Percentiles rank a stretch among this genome's conserved stretches.
Conservation (phyloP, 352 stramenopile species). For the Phytophthora pseudosyringae region DNA sequence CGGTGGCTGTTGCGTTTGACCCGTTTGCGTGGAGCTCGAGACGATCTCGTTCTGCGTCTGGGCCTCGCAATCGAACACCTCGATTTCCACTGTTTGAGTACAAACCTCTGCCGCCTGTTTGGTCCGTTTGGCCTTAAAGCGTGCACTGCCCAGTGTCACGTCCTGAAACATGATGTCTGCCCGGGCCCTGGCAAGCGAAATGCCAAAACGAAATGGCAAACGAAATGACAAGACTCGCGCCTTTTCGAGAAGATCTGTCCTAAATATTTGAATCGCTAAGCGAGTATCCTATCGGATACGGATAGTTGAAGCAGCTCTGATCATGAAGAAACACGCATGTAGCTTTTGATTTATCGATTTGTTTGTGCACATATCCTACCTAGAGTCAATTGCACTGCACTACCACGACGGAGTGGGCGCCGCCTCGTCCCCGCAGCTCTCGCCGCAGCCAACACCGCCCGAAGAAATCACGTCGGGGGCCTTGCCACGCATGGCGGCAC, state of each 20-base stretch:
- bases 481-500: constrained; percentile 80
- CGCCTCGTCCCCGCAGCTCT: constrained; percentile 26
- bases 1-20: constrained; percentile 36
- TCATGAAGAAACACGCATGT: constrained; percentile 9
- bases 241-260: not conserved
- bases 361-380: constrained; percentile 20
- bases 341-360: constrained; percentile 26
- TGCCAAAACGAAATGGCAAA: not conserved
- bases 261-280: too few species aligned
- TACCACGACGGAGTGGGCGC: constrained; percentile 41
- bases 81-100: constrained; percentile 42
- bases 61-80: constrained; percentile 42
- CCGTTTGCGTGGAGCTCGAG: constrained; percentile 54
- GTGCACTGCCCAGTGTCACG: constrained; percentile 49
- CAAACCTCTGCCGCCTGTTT: constrained; percentile 38
- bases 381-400: constrained; percentile 12
- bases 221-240: not conserved
- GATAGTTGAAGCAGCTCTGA: too few species aligned
- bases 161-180: constrained; percentile 63
- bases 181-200: not conserved
- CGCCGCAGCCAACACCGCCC: constrained; percentile 63
- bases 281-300: too few species aligned
- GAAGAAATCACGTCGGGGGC: constrained; percentile 60
- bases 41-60: constrained; percentile 47
- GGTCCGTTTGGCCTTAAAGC: constrained; percentile 63